A percentile compares a stretch with the other conserved stretches of the same genome.
Evolutionary conservation across 1,284 basidiomycete genomes (phyloP).

Genomic region (Microbotryum silenes-acaulis): DNA sequence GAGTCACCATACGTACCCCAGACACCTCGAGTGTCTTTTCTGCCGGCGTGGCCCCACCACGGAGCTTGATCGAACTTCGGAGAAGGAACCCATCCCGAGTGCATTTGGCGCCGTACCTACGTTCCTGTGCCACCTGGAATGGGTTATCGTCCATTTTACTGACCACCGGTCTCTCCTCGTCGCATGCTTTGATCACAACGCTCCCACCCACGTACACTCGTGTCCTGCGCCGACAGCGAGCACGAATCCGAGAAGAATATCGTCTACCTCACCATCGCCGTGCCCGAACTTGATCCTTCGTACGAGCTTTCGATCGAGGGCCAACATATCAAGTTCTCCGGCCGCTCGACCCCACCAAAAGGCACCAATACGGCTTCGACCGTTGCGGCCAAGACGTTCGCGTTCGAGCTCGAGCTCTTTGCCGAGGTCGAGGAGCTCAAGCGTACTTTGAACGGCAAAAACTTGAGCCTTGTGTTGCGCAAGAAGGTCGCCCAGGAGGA

Average conservation of each 20-base stretch:
- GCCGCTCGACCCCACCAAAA: conserved; percentile 14
- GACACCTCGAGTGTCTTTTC: neutral
- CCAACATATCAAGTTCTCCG: conserved; percentile 19
- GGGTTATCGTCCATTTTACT: neutral
- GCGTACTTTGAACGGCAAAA: conserved; percentile 40
- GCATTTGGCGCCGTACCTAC: neutral
- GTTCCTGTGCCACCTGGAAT: too few species aligned
- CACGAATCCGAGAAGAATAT: conserved; percentile 26
- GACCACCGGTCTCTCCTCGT: too few species aligned
- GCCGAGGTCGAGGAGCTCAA: conserved; percentile 27
- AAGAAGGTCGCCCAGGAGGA: conserved; percentile 69
- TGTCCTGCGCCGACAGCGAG: conserved; percentile 10
- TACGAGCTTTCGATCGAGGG: conserved; percentile 13
- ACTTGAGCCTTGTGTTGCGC: conserved; percentile 59
- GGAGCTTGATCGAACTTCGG: conserved; percentile 3
- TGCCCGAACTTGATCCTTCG: conserved; percentile 26
- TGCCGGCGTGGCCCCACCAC: neutral
- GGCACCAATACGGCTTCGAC: conserved; percentile 19
- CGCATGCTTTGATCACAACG: neutral
- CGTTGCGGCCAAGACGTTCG: conserved; percentile 25
- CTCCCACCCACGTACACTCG: neutral
- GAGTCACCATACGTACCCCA: neutral
- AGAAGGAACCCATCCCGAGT: neutral
- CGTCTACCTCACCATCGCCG: conserved; percentile 30
- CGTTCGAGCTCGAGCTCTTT: conserved; percentile 28